Evolutionary conservation across 192 early-diverging fungal genomes (phyloP).

Genomic region (Rhizophagus clarus): DNA sequence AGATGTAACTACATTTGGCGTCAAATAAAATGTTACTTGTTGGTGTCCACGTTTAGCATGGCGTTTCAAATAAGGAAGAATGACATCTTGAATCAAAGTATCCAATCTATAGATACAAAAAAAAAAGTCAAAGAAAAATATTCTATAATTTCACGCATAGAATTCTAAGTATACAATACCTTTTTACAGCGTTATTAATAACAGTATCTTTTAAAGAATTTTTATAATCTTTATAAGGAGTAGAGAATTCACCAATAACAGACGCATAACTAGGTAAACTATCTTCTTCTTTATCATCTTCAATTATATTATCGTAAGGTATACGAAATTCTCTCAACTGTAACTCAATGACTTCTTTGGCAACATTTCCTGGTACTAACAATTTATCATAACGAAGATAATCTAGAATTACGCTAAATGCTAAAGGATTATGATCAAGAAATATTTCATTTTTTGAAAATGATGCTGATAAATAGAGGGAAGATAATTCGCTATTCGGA

Average conservation of each 20-base stretch:
- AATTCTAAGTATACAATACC: not conserved
- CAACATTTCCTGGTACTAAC: constrained; percentile 9
- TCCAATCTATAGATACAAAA: not conserved
- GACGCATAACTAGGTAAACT: constrained; percentile 1
- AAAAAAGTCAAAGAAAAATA: not conserved
- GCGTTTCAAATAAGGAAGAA: constrained; percentile 17
- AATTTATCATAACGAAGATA: constrained; percentile 4
- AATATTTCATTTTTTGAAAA: constrained; percentile 16
- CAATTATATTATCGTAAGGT: constrained; percentile 4
- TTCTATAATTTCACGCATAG: not conserved
- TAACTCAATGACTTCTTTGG: constrained; percentile 9
- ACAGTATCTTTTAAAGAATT: constrained; percentile 15
- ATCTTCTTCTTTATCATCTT: not conserved
- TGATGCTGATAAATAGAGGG: not conserved
- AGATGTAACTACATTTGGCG: not conserved
- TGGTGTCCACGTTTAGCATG: constrained; percentile 28
- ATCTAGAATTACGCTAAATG: constrained; percentile 14
- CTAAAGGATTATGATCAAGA: constrained; percentile 22
- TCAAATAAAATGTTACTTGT: constrained; percentile 21
- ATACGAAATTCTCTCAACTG: constrained; percentile 18
- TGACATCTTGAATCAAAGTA: constrained; percentile 2
- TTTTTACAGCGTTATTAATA: not conserved
- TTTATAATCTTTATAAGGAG: not conserved
- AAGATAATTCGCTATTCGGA: not conserved
- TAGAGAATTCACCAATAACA: not conserved